Evolutionary conservation across 148 eudicot species (phyloP), one percentile per base, ranked within the genome.

Genomic region (Cornus kousa): DNA sequence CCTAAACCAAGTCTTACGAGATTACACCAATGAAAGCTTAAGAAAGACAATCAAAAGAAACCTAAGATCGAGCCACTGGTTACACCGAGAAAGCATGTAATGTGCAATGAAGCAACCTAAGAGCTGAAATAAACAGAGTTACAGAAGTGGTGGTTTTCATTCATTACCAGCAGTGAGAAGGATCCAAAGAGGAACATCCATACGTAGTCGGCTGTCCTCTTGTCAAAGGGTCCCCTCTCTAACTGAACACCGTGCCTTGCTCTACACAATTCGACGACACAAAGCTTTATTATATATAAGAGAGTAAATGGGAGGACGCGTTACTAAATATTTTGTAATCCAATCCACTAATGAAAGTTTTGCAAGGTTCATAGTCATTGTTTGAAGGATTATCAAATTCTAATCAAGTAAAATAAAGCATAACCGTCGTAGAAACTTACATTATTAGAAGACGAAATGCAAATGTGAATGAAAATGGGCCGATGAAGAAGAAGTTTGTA

Each of bases 151-250:
- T 62, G 1, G 6, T 62, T 17, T 17, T 20, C 2, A n/a, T 37
- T 14, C 39, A 53, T 72, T 78, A 86, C 86, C 84, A 86, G 74
- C 74, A 86, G 84, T 19, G 88, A 68, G 22, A 81, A 5, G n/a
- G 86, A 85, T 32, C 86, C 88, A 70, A 86, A 83, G 37, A 86
- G 19, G 57, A 68, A 83, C 88, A 86, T 86, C 86, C 88, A 83
- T 23, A 83, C 57, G 37, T 83, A 86, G 32, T 86, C 88, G 31
- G 88, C 88, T 14, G 88, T 83, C 79, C 88, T 83, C 70, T 81
- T 83, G 85, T 78, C 86, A 23, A 83, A 86, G 28, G 88, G 86
- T 13, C 86, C 88, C 83, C 81, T 83, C 70, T 86, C 88, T 23
- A 86, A 67, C 33, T 55, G 73, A 59, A 83, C 86, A 10, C 86